Conservation (phyloP, 495 filamentous ascomycete species). For the Penicillium lagena region DNA sequence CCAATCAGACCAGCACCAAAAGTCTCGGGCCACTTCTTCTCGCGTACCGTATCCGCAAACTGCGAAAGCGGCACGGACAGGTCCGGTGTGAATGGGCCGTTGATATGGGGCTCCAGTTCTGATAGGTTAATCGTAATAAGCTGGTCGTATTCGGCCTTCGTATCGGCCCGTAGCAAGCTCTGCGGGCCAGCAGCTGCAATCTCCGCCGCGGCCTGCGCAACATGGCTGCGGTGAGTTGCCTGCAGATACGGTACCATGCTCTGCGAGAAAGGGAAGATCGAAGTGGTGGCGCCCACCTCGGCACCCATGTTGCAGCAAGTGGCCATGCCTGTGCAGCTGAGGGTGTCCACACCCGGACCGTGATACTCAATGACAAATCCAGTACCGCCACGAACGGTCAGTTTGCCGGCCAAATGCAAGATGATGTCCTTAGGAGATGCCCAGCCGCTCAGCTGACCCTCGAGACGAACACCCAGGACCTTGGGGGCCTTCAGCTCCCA, state of each 20-base stretch:
- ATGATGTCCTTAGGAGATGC: constrained; percentile 94
- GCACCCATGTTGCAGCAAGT: constrained; percentile 91
- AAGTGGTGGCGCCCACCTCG: constrained; percentile 95
- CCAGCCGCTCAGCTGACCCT: constrained; percentile 83
- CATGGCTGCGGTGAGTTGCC: constrained; percentile 71
- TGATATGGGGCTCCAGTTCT: constrained; percentile 90
- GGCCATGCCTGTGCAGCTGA: constrained; percentile 90
- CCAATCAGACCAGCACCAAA: constrained; percentile 92
- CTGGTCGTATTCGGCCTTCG: constrained; percentile 80
- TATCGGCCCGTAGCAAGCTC: constrained; percentile 66
- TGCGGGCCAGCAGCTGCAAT: constrained; percentile 35
- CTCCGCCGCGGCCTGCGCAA: constrained; percentile 48
- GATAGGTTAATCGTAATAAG: constrained; percentile 89
- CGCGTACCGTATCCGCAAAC: constrained; percentile 75
- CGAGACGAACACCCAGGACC: constrained; percentile 78
- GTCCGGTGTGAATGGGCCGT: constrained; percentile 95
- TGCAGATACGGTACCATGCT: constrained; percentile 71
- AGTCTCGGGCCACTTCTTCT: constrained; percentile 83
- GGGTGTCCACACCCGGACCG: constrained; percentile 79
- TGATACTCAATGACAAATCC: constrained; percentile 92
- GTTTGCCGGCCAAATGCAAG: constrained; percentile 75
- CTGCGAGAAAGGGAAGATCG: constrained; percentile 78
- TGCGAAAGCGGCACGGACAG: constrained; percentile 83
- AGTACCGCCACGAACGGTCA: constrained; percentile 92
- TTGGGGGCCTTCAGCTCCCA: constrained; percentile 97